A percentile compares a stretch with the other conserved stretches of the same genome.
Evolutionary conservation across 768 basidiomycete species (phyloP).

Genomic region (Mrakia blollopis): DNA sequence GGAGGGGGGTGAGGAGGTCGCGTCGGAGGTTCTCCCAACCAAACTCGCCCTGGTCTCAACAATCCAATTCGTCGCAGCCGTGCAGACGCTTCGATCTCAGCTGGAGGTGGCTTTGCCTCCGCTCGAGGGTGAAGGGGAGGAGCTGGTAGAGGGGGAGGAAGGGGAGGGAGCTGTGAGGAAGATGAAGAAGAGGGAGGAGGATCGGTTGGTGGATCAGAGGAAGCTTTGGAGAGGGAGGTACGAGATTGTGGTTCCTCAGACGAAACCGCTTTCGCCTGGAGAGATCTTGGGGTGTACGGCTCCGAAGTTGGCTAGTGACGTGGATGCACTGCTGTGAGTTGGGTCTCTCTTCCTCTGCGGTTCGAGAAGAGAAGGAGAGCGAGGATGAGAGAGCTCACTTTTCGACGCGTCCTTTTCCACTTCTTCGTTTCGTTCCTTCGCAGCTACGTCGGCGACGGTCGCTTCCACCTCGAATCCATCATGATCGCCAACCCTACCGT

Average conservation of each 20-base stretch:
- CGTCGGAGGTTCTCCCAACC: slow-evolving; percentile 47
- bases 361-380: too few relatives aligned
- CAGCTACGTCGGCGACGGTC: slow-evolving; percentile 94
- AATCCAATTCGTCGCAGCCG: slow-evolving; percentile 91
- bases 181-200: slow-evolving; percentile 34
- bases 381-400: too few relatives aligned
- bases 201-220: slow-evolving; percentile 35
- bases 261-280: slow-evolving; percentile 89
- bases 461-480: slow-evolving; percentile 95
- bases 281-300: slow-evolving; percentile 97
- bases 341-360: not conserved
- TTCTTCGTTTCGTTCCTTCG: not conserved
- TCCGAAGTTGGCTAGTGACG: slow-evolving; percentile 60
- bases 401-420: too few relatives aligned
- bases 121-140: slow-evolving; percentile 22
- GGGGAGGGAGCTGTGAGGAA: slow-evolving; percentile 24
- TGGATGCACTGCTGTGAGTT: slow-evolving; percentile 81
- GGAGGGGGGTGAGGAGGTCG: too few relatives aligned
- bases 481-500: slow-evolving; percentile 98
- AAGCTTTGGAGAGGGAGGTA: slow-evolving; percentile 46
- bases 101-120: slow-evolving; percentile 48
- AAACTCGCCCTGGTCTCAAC: slow-evolving; percentile 89
- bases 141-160: slow-evolving; percentile 24
- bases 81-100: slow-evolving; percentile 79
- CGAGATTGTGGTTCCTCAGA: slow-evolving; percentile 64